Base-by-base conservation (phyloP, 2,329 filamentous ascomycete genomes). In the Colletotrichum incanum region DNA sequence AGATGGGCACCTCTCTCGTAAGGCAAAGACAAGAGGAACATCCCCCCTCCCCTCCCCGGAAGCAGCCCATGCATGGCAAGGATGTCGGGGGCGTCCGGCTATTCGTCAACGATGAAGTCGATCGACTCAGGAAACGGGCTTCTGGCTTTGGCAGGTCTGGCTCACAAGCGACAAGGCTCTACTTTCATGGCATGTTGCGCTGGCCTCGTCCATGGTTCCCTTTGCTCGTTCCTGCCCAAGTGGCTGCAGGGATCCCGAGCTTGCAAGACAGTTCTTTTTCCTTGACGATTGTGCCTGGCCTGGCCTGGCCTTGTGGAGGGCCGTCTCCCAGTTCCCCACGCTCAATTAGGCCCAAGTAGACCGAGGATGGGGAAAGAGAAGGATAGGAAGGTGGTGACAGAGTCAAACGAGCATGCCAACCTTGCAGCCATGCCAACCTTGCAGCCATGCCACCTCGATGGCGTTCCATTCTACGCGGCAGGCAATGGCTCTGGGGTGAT, bases 171-270 rank as follows among this genome's bases (percentile, higher is more conserved):
- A 54, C 34, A 26, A 56, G 43, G 34, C 43, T 18, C 39, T 62
- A 61, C 47, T 37, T 61, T 52, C 61, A 47, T 71, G 70, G 76
- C 77, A 79, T 76, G 74, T 75, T 74, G 63, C 72, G 73, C 50
- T 61, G 56, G 50, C 61, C 37, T 47, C 54, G 41, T 43, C 65
- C 26, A n/a, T 56, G 69, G 47, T 54, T 50, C 28, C 9, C 34
- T 54, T 26, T 45, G 37, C 47, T 34, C 31, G 52, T 60, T 39
- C 41, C 20, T 71, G 61, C 62, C 62, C 58, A 41, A 72, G 56
- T 26, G 31, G 43, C 50, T 41, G 50, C 26, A 54, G 37, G 18
- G 39, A 26, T 31, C 12, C 28, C 45, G 31, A 45, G 52, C 49
- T 49, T 47, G 26, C 28, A 45, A 47, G 9, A 6, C 34, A 67